Conservation (phyloP, 306 rosid species). For the Potentilla sterilis region DNA sequence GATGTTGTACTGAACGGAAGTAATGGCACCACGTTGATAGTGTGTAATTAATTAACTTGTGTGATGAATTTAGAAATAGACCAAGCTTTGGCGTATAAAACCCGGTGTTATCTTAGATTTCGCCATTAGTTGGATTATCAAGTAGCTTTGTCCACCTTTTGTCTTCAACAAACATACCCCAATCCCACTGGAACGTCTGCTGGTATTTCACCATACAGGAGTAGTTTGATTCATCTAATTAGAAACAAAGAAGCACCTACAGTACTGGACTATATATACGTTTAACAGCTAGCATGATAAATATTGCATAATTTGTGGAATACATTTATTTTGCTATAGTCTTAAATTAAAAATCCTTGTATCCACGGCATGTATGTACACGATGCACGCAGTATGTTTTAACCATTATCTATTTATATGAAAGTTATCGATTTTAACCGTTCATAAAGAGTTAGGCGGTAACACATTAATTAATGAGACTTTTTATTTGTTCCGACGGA, state of each 20-base stretch:
- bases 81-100: neutral
- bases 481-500: neutral
- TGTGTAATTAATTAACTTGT: neutral
- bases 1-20: no score
- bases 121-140: neutral
- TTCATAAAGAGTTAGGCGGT: no score
- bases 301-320: no score
- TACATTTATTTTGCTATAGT: no score
- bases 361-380: no score
- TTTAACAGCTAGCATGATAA: no score
- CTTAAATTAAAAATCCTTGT: no score
- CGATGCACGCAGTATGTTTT: no score
- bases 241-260: neutral
- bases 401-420: no score
- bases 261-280: neutral
- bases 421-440: no score
- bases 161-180: slow-evolving; percentile 4
- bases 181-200: slow-evolving; percentile 14
- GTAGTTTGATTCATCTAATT: neutral
- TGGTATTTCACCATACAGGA: neutral
- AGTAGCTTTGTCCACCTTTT: slow-evolving; percentile 2
- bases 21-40: neutral
- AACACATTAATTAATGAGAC: no score
- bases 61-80: neutral
- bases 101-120: neutral